These are phyloP conservation scores for Neostapfia colusana DNA, from an alignment of 176 grass and related monocot species.

Conservation along the genomic window DNA sequence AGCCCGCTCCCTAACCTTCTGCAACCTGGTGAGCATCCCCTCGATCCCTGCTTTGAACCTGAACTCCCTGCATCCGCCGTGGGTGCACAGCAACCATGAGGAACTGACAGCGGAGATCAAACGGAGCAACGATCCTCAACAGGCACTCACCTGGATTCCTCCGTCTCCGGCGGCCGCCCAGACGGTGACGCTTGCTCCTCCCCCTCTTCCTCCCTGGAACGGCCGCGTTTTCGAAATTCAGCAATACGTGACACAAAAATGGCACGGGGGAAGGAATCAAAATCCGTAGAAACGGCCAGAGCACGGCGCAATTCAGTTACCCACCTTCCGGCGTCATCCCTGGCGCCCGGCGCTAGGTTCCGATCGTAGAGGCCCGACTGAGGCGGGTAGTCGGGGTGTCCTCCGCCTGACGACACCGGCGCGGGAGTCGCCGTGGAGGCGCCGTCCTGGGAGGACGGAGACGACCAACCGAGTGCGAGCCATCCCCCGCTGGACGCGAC, in stretches of 20 bases:
- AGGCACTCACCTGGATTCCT: slow-evolving; percentile 35
- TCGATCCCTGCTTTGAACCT: slow-evolving; percentile 30
- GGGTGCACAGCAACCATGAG: background rate
- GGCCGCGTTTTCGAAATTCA: slow-evolving; percentile 12
- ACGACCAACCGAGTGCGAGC: slow-evolving; percentile 85
- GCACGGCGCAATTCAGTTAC: background rate
- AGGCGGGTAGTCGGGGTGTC: slow-evolving; percentile 34
- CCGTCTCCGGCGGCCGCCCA: slow-evolving; percentile 4
- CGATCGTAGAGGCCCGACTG: background rate
- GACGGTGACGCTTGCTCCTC: slow-evolving; percentile 18
- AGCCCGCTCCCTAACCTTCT: slow-evolving; percentile 42
- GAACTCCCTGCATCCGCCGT: slow-evolving; percentile 21
- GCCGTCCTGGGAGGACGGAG: background rate
- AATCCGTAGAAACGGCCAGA: background rate
- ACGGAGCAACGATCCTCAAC: background rate
- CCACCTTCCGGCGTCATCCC: slow-evolving; percentile 22
- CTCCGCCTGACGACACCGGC: background rate
- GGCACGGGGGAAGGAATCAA: no score
- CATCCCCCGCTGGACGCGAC: slow-evolving; percentile 60
- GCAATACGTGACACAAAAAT: background rate
- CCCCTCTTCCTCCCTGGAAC: slow-evolving; percentile 29
- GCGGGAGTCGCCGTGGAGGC: background rate
- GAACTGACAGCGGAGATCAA: background rate
- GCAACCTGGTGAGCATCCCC: slow-evolving; percentile 54
- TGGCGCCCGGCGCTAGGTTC: background rate